Evolutionary conservation across 495 filamentous ascomycete species (phyloP).

Genomic region (Acidomyces sp.): DNA sequence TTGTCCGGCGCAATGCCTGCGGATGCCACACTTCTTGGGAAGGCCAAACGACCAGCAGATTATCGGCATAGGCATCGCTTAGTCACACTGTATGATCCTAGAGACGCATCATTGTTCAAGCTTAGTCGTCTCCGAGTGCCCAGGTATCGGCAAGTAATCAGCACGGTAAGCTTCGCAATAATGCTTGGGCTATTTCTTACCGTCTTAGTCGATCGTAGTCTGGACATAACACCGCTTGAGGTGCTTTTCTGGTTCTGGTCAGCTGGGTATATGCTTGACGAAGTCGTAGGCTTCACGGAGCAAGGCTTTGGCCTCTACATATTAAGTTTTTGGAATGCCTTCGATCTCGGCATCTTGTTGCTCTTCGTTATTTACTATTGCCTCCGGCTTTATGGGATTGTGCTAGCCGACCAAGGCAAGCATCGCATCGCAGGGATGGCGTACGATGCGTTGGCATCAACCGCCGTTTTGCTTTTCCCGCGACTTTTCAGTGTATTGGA

Average conservation of each 20-base stretch:
- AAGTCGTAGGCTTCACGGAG: slow-evolving; percentile 24
- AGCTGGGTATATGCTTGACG: slow-evolving; percentile 74
- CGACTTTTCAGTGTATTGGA: slow-evolving; percentile 83
- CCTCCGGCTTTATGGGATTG: slow-evolving; percentile 72
- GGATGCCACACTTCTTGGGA: slow-evolving; percentile 11
- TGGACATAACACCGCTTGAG: slow-evolving; percentile 66
- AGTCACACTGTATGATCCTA: slow-evolving; percentile 78
- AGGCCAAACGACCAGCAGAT: slow-evolving; percentile 16
- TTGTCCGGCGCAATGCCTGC: slow-evolving; percentile 13
- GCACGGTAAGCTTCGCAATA: slow-evolving; percentile 68
- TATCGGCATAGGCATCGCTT: slow-evolving; percentile 38
- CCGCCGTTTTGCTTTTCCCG: slow-evolving; percentile 77
- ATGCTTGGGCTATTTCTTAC: slow-evolving; percentile 73
- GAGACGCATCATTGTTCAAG: slow-evolving; percentile 81
- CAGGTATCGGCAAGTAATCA: slow-evolving; percentile 76
- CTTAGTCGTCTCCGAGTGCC: slow-evolving; percentile 79
- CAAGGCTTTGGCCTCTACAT: slow-evolving; percentile 80
- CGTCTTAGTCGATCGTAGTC: slow-evolving; percentile 55
- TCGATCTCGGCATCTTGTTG: slow-evolving; percentile 79
- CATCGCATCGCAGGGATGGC: slow-evolving; percentile 61
- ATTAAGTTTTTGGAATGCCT: slow-evolving; percentile 93
- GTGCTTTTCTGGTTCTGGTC: slow-evolving; percentile 94
- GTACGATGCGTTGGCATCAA: slow-evolving; percentile 81
- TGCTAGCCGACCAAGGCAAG: slow-evolving; percentile 53
- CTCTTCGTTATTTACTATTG: slow-evolving; percentile 78